Evolutionary conservation across 129 eudicot species (phyloP), one percentile per base, ranked within the genome.

Genomic region (Calendula officinalis): DNA sequence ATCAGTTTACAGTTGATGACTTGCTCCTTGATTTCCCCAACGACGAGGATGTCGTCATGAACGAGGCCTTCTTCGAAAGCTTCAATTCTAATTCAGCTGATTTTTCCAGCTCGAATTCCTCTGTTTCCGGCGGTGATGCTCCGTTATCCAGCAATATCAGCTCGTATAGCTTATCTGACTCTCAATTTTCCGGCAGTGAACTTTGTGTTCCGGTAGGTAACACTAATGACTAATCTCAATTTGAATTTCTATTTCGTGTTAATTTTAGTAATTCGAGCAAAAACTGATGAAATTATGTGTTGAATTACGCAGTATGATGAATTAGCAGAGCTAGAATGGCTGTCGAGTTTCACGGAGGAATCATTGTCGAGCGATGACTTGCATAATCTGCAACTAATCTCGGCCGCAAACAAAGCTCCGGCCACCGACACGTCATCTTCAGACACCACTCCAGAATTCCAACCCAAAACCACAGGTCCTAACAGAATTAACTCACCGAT

Each of bases 291-390:
- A 43, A 8, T 57, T 34, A 8, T 34, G 16, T 48, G 38, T 30
- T 32, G 59, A 52, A 50, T 61, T 58, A n/a, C 45, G 67, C 90
- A 92, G 96, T 83, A 83, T 62, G 99, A 92, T 66, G 96, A 88
- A 14, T 71, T 92, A 82, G 96, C 95, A 14, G 96, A 92, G 75
- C 84, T 92, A 4, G 99, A 92, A 81, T 92, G 99, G 99, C 87
- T 92, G 2, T 88, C 99, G 66, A 83, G 74, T 64, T 79, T 92
- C 71, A 89, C 83, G 37, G 99, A 92, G 64, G 99, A 92, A 76
- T 92, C 99, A 14, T 92, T 92, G 77, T 88, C 99, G 8, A 81
- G 71, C 76, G 95, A 82, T 67, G 91, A 85, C 27, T 16, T 82
- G 49, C 86, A 77, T 10, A 88, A 84, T 64, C 82, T 82, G 60